Percentiles rank a stretch among this genome's conserved stretches.
Evolutionary conservation across 106 monocot genomes (phyloP).

Genomic region (Phalaenopsis equestris): DNA sequence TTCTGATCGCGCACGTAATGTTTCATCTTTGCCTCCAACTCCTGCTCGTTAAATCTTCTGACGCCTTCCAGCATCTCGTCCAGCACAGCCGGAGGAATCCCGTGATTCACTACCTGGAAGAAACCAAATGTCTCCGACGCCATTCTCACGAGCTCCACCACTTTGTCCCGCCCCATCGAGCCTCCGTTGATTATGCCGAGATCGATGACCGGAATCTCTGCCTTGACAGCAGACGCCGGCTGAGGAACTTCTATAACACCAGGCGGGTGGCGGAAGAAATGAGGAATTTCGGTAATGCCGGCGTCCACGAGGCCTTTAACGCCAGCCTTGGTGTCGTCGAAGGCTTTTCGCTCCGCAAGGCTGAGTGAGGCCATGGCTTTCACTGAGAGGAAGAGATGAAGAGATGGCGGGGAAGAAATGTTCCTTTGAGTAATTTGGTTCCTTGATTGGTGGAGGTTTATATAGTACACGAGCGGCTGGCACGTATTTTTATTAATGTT

Average conservation of each 20-base stretch:
- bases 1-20: slow-evolving; percentile 12
- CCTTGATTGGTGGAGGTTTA: too few species aligned
- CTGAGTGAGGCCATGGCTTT: too few species aligned
- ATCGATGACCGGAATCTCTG: slow-evolving; percentile 42
- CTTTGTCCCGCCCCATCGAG: slow-evolving; percentile 25
- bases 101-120: slow-evolving; percentile 45
- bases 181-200: slow-evolving; percentile 3
- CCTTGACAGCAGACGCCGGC: slow-evolving; percentile 1
- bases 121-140: slow-evolving; percentile 35
- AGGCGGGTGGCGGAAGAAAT: slow-evolving; percentile 33
- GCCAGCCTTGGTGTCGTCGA: slow-evolving; percentile 8
- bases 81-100: slow-evolving; percentile 14
- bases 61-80: slow-evolving; percentile 20
- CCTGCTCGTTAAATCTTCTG: slow-evolving; percentile 36
- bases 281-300: slow-evolving; percentile 28
- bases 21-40: slow-evolving; percentile 17
- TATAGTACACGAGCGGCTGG: too few species aligned
- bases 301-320: slow-evolving; percentile 33
- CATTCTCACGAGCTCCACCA: slow-evolving; percentile 11
- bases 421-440: too few species aligned
- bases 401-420: too few species aligned
- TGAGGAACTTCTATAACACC: background rate
- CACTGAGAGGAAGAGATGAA: too few species aligned
- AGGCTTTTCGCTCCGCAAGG: background rate
- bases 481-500: too few species aligned